Evolutionary conservation across 345 rosid genomes (phyloP).

Genomic region (Erodium maritimum): DNA sequence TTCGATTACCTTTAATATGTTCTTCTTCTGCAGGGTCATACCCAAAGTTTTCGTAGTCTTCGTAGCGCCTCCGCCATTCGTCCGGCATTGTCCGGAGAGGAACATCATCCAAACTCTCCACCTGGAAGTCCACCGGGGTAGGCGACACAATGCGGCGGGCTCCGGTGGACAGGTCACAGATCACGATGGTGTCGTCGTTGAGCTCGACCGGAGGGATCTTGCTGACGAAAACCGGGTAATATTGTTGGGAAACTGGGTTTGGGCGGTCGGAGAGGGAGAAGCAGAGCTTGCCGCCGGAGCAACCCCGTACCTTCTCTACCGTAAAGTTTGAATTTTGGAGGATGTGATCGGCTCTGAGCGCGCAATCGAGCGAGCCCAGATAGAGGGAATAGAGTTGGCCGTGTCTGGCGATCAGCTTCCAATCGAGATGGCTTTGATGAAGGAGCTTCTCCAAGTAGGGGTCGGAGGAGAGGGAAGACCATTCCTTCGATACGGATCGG

Average conservation of each 20-base stretch:
- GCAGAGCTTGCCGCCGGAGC: neutral
- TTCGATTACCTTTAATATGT: too few relatives aligned
- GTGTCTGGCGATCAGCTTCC: neutral
- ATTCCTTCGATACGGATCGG: neutral
- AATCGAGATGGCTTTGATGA: neutral
- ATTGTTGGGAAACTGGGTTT: neutral
- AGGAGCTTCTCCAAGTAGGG: neutral
- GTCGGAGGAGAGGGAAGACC: neutral
- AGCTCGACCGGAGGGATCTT: neutral
- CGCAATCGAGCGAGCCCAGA: neutral
- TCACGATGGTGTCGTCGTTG: too few relatives aligned
- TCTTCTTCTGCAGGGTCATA: too few relatives aligned
- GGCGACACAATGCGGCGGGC: neutral
- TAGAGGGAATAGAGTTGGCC: neutral
- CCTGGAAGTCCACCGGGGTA: neutral
- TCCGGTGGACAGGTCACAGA: neutral
- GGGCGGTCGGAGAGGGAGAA: neutral
- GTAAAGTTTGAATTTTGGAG: neutral
- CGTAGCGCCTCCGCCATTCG: too few relatives aligned
- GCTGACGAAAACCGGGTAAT: too few relatives aligned
- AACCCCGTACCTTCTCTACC: neutral
- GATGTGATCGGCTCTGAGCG: neutral
- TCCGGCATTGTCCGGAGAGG: too few relatives aligned
- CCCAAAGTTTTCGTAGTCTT: too few relatives aligned
- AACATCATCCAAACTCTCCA: neutral